These are phyloP conservation scores for Candida coleopterorum DNA, from an alignment of 805 yeast genomes.

Conservation along the genomic window DNA sequence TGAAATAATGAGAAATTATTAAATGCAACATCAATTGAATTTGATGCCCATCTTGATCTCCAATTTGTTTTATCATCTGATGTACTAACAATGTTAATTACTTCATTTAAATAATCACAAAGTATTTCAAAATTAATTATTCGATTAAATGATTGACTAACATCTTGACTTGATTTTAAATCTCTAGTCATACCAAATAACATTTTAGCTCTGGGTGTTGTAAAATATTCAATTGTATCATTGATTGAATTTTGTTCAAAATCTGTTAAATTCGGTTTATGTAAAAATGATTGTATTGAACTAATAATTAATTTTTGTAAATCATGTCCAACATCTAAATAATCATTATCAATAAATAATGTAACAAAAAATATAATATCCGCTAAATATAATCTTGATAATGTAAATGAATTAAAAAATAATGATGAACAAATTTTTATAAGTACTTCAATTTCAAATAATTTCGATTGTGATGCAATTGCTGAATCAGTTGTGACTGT, in stretches of 20 bases:
- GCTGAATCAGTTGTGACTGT: conserved; percentile 41
- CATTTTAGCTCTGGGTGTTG: conserved; percentile 63
- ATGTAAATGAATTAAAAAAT: conserved; percentile 63
- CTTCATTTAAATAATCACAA: conserved; percentile 49
- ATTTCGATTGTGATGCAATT: conserved; percentile 40
- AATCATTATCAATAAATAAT: conserved; percentile 49
- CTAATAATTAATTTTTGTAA: conserved; percentile 61
- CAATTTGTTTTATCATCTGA: conserved; percentile 48
- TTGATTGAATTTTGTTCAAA: conserved; percentile 39
- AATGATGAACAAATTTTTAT: conserved; percentile 58
- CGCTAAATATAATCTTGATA: conserved; percentile 61
- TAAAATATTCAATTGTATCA: conserved; percentile 41
- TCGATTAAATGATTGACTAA: conserved; percentile 34
- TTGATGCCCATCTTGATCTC: conserved; percentile 62
- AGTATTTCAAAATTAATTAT: conserved; percentile 52
- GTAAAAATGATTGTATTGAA: conserved; percentile 62
- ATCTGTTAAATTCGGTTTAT: conserved; percentile 47
- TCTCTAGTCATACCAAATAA: conserved; percentile 65
- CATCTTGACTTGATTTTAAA: conserved; percentile 32
- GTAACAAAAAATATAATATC: conserved; percentile 69
- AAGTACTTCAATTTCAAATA: conserved; percentile 70
- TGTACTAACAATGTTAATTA: conserved; percentile 47
- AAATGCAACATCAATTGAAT: conserved; percentile 61
- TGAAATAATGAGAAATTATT: conserved; percentile 54
- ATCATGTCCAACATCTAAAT: conserved; percentile 53